Percentiles rank a stretch among this genome's conserved stretches.
phyloP scores from a whole-genome alignment of 2,329 filamentous ascomycete genomes.

The Paraconiothyrium brasiliense region DNA sequence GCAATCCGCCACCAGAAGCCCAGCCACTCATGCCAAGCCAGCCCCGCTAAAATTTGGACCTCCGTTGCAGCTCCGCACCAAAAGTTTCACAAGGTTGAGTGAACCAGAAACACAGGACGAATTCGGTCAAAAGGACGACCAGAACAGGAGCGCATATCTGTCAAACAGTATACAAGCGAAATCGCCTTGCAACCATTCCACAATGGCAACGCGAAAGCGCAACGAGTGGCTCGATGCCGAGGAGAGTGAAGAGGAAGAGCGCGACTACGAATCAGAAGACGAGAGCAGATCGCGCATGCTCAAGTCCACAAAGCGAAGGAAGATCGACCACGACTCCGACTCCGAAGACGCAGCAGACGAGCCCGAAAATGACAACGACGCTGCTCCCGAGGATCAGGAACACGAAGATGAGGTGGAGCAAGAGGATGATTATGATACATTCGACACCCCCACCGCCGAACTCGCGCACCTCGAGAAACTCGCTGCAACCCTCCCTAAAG shows the following conservation, averaged over 20 bases:
- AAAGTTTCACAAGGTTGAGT: conserved; percentile 6
- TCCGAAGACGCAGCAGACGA: conserved; percentile 34
- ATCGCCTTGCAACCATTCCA: not conserved
- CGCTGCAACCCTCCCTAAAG: conserved; percentile 39
- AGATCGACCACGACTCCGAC: conserved; percentile 58
- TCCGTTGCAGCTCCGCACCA: conserved; percentile 8
- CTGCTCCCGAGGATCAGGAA: conserved; percentile 29
- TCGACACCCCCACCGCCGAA: conserved; percentile 32
- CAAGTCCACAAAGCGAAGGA: conserved; percentile 70
- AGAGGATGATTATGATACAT: conserved; percentile 36
- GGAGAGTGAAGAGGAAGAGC: conserved; percentile 54
- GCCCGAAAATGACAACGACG: conserved; percentile 20
- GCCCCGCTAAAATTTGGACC: conserved; percentile 28
- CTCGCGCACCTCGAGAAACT: conserved; percentile 43
- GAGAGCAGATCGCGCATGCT: conserved; percentile 69
- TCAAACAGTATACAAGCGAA: not conserved
- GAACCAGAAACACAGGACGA: not conserved
- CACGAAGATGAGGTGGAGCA: conserved; percentile 28
- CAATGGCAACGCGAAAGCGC: conserved; percentile 73
- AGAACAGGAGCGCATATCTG: not conserved
- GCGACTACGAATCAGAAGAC: conserved; percentile 74
- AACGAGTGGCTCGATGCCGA: conserved; percentile 74
- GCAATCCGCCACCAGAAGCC: conserved; percentile 14
- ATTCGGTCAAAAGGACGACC: not conserved
- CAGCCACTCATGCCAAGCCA: conserved; percentile 19